A percentile compares a stretch with the other conserved stretches of the same genome.
phyloP scores from a whole-genome alignment of 2,329 filamentous ascomycete species.

The Phaeophleospora eucalypticola region DNA sequence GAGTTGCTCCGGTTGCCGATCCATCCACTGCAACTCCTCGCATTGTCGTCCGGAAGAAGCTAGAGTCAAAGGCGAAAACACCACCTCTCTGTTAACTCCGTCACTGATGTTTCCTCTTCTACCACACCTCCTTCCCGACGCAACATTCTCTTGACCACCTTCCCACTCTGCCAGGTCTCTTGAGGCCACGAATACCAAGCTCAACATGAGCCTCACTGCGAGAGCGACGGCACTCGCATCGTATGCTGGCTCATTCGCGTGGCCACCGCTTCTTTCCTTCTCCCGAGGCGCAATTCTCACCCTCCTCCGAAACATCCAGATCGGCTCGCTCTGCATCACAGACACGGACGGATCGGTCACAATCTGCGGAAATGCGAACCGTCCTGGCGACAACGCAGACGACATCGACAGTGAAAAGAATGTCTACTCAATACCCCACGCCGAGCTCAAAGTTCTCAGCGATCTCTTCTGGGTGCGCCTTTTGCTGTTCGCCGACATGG shows the following conservation, averaged over 20 bases:
- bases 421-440: slow-evolving; percentile 39
- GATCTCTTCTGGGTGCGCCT: slow-evolving; percentile 68
- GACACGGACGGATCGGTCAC: slow-evolving; percentile 43
- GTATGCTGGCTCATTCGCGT: slow-evolving; percentile 44
- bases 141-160: too few relatives aligned
- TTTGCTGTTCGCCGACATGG: slow-evolving; percentile 69
- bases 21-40: too few relatives aligned
- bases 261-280: slow-evolving; percentile 45
- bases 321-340: slow-evolving; percentile 44
- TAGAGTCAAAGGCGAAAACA: too few relatives aligned
- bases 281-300: slow-evolving; percentile 45
- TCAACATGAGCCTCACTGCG: slow-evolving; percentile 29
- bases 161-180: neutral
- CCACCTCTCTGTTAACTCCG: too few relatives aligned
- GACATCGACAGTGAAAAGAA: slow-evolving; percentile 39
- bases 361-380: slow-evolving; percentile 39
- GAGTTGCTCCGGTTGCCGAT: too few relatives aligned
- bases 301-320: slow-evolving; percentile 43
- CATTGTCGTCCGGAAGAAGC: too few relatives aligned
- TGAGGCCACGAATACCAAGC: neutral
- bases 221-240: slow-evolving; percentile 39
- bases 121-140: too few relatives aligned
- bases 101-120: too few relatives aligned
- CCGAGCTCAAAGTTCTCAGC: slow-evolving; percentile 58
- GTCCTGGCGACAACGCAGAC: slow-evolving; percentile 7